A percentile compares a stretch with the other conserved stretches of the same genome.
These are phyloP conservation scores for Sambucus nigra DNA, from an alignment of 129 eudicot species.

Conservation along the genomic window DNA sequence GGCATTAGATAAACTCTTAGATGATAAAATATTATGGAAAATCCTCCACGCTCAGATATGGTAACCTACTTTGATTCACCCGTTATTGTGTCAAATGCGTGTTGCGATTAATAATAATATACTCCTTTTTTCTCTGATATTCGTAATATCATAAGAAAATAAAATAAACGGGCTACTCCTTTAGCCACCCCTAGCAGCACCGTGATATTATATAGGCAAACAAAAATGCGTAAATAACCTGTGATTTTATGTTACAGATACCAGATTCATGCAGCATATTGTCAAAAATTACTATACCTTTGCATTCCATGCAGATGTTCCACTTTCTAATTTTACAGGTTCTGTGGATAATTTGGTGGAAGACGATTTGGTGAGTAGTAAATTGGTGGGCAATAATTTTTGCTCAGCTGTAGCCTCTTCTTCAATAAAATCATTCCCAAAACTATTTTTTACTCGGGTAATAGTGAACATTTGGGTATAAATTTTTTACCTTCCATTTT, in stretches of 20 bases:
- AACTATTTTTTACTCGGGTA: too few species aligned
- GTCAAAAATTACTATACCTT: slow-evolving; percentile 52
- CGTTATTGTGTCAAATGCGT: not conserved
- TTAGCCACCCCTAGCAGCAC: too few species aligned
- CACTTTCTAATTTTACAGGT: slow-evolving; percentile 21
- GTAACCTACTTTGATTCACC: too few species aligned
- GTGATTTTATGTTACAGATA: too few species aligned
- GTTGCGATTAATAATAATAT: not conserved
- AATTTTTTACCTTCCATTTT: not conserved
- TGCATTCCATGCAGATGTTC: slow-evolving; percentile 66
- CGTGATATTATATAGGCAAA: too few species aligned
- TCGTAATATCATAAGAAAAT: not conserved
- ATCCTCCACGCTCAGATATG: not conserved
- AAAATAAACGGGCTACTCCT: too few species aligned
- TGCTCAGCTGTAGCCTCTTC: slow-evolving; percentile 34
- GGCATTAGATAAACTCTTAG: not conserved
- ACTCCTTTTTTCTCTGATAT: not conserved
- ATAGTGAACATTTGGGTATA: too few species aligned
- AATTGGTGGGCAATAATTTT: slow-evolving; percentile 20
- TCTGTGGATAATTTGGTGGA: slow-evolving; percentile 9
- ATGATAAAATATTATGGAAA: not conserved
- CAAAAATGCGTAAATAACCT: too few species aligned
- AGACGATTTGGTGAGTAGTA: too few species aligned
- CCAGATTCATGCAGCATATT: too few species aligned
- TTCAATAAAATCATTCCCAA: slow-evolving; percentile 87